Evolutionary conservation across 1,139 yeast species (phyloP).

Genomic region (Petasospora rhodanensis): DNA sequence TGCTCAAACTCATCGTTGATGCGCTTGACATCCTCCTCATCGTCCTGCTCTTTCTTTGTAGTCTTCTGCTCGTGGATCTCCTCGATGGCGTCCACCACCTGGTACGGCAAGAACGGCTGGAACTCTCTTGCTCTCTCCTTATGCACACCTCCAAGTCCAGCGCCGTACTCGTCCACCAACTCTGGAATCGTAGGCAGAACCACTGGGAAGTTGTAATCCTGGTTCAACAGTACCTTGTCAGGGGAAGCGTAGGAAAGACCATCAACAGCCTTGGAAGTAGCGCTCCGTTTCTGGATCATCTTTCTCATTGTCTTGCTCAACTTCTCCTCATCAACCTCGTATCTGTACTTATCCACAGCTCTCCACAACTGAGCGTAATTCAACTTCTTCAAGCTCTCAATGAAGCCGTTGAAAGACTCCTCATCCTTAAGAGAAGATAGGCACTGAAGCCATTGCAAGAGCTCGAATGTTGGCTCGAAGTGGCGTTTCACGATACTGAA

Average conservation of each 20-base stretch:
- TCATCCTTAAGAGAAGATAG: slow-evolving; percentile 58
- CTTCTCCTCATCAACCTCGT: slow-evolving; percentile 75
- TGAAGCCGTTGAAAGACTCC: slow-evolving; percentile 53
- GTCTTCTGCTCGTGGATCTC: slow-evolving; percentile 46
- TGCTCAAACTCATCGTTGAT: slow-evolving; percentile 18
- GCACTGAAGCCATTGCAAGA: slow-evolving; percentile 88
- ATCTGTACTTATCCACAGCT: slow-evolving; percentile 70
- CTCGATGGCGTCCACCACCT: slow-evolving; percentile 58
- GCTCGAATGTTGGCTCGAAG: slow-evolving; percentile 68
- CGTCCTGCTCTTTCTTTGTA: slow-evolving; percentile 8
- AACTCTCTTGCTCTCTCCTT: slow-evolving; percentile 43
- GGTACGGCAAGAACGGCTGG: slow-evolving; percentile 61
- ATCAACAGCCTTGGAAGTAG: slow-evolving; percentile 28
- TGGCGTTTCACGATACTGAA: slow-evolving; percentile 54
- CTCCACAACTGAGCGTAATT: slow-evolving; percentile 70
- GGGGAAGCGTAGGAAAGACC: slow-evolving; percentile 3
- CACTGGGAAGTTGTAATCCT: slow-evolving; percentile 29
- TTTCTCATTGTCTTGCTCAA: slow-evolving; percentile 45
- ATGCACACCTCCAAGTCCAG: slow-evolving; percentile 53
- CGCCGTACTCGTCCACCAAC: slow-evolving; percentile 55
- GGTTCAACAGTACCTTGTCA: slow-evolving; percentile 18
- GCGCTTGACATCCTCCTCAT: slow-evolving; percentile 6
- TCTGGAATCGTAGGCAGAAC: slow-evolving; percentile 58
- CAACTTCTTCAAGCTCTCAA: slow-evolving; percentile 52
- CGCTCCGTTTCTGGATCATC: slow-evolving; percentile 18